These are phyloP conservation scores for Aegilops bicornis DNA, from an alignment of 176 grass and related monocot genomes.

Conservation along the genomic window DNA sequence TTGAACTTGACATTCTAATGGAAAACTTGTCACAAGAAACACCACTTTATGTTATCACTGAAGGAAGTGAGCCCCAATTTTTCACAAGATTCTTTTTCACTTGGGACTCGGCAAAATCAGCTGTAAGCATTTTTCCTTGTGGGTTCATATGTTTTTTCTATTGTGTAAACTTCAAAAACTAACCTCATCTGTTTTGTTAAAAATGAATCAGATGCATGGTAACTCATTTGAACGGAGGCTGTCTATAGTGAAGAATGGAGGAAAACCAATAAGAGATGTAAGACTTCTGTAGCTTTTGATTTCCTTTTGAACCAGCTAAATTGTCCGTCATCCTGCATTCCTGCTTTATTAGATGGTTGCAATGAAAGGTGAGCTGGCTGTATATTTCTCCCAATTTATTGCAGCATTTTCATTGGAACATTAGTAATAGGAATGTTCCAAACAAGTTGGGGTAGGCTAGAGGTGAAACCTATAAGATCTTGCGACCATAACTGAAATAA, in stretches of 20 bases:
- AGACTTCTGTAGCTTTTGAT: no score
- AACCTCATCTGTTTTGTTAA: conserved; percentile 24
- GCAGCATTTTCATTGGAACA: no score
- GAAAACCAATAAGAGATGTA: conserved; percentile 11
- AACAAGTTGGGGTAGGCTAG: no score
- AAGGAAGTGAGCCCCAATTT: conserved; percentile 90
- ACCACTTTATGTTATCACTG: conserved; percentile 66
- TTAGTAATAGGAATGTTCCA: no score
- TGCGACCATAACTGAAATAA: no score
- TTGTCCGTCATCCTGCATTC: no score
- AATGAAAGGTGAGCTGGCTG: no score
- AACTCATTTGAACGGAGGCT: conserved; percentile 92
- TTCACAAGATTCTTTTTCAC: conserved; percentile 93
- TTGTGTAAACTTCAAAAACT: not conserved
- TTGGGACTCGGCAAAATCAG: conserved; percentile 92
- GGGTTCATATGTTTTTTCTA: conserved; percentile 26
- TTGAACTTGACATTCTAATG: conserved; percentile 85
- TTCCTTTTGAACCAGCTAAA: no score
- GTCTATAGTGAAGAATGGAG: conserved; percentile 79
- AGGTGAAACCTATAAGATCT: no score
- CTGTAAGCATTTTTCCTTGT: conserved; percentile 48
- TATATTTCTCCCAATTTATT: no score
- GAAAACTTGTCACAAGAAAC: conserved; percentile 74
- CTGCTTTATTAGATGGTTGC: no score
- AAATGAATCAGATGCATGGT: conserved; percentile 84